These are phyloP conservation scores for Hypomontagnella submonticulosa DNA, from an alignment of 495 filamentous ascomycete genomes.

Conservation along the genomic window DNA sequence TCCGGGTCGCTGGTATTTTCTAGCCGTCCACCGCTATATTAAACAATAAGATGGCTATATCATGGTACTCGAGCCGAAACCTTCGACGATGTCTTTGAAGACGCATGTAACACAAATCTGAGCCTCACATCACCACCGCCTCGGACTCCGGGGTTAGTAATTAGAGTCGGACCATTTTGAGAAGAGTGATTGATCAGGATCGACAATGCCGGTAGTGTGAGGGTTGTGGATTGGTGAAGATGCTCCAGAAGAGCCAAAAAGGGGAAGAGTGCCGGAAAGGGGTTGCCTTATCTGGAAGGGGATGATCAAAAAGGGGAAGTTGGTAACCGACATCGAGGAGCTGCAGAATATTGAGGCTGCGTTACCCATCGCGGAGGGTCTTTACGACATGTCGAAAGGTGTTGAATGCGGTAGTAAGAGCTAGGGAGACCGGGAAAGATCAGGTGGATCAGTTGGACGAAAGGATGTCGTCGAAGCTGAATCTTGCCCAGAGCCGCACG, in stretches of 20 bases:
- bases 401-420: conserved; percentile 2
- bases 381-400: not conserved
- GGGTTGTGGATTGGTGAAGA: not conserved
- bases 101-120: conserved; percentile 11
- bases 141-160: conserved; percentile 9
- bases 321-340: conserved; percentile 1
- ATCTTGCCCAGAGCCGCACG: conserved; percentile 8
- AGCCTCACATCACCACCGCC: conserved; percentile 17
- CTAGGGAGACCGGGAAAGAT: not conserved
- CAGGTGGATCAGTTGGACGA: not conserved
- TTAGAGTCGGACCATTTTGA: not conserved
- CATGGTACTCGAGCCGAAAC: not conserved
- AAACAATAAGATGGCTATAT: not conserved
- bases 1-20: conserved; percentile 1
- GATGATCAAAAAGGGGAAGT: not conserved
- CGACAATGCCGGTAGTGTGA: not conserved
- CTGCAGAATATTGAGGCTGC: not conserved
- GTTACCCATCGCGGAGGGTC: not conserved
- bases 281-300: conserved; percentile 6
- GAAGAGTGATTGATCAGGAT: not conserved
- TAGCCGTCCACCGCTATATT: not conserved
- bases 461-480: not conserved
- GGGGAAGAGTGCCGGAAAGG: not conserved
- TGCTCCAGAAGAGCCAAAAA: not conserved
- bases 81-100: conserved; percentile 11